Percentiles rank a stretch among this genome's conserved stretches.
These are phyloP conservation scores for Taphrina wiesneri DNA, from an alignment of 1,139 yeast genomes.

Conservation along the genomic window DNA sequence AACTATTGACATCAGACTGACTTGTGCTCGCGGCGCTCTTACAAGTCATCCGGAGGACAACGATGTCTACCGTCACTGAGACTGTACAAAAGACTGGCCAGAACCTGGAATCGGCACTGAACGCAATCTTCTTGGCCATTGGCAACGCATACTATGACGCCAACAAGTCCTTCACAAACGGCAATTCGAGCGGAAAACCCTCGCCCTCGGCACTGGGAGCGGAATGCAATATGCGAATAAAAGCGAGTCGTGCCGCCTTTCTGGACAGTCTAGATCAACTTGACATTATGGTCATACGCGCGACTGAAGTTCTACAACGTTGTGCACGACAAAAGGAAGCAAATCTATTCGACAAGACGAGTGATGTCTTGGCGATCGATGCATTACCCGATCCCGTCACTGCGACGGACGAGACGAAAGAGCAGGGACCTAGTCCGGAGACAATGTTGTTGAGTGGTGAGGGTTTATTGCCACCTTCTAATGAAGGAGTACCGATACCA, in stretches of 20 bases:
- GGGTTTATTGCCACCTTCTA: neutral
- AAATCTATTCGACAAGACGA: neutral
- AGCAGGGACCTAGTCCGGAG: slow-evolving; percentile 13
- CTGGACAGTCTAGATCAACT: slow-evolving; percentile 28
- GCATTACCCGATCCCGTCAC: neutral
- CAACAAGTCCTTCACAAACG: slow-evolving; percentile 11
- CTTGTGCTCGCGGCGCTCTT: neutral
- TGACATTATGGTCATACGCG: slow-evolving; percentile 18
- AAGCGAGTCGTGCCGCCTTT: neutral
- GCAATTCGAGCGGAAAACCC: neutral
- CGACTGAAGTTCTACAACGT: slow-evolving; percentile 18
- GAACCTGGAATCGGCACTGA: neutral
- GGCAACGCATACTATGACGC: slow-evolving; percentile 28
- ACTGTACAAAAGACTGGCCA: neutral
- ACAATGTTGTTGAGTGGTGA: slow-evolving; percentile 8
- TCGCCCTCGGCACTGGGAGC: neutral
- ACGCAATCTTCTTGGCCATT: slow-evolving; percentile 18
- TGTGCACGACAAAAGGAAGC: slow-evolving; percentile 7
- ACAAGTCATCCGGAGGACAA: neutral
- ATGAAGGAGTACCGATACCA: neutral
- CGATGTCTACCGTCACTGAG: neutral
- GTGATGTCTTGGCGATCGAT: neutral
- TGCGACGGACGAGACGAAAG: neutral
- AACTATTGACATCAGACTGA: neutral
- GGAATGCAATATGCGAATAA: slow-evolving; percentile 1